phyloP scores from a whole-genome alignment of 179 eudicot species.

The Corrigiola litoralis region DNA sequence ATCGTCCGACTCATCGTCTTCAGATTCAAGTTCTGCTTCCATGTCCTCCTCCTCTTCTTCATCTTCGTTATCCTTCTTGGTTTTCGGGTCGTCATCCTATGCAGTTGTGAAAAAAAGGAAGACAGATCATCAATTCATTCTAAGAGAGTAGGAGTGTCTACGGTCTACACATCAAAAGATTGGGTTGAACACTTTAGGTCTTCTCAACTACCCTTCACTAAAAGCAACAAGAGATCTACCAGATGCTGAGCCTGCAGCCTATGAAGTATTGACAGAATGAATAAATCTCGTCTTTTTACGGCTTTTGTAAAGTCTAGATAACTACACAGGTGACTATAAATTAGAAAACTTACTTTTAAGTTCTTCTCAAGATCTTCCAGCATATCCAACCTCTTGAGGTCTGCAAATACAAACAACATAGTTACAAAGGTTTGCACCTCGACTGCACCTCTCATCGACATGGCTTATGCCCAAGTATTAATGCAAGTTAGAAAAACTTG shows the following conservation, averaged over 20 bases:
- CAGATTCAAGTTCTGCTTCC: conserved; percentile 16
- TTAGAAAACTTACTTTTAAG: conserved; percentile 19
- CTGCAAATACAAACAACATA: conserved; percentile 22
- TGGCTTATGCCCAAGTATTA: neutral
- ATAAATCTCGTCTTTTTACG: neutral
- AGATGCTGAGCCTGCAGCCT: neutral
- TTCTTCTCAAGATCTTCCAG: conserved; percentile 23
- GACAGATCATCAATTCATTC: too few relatives aligned
- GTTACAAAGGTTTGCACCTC: neutral
- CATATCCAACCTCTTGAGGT: conserved; percentile 22
- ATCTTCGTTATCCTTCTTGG: conserved; percentile 14
- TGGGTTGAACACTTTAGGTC: neutral
- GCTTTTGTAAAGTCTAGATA: neutral
- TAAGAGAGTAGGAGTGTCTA: too few relatives aligned
- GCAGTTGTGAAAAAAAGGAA: neutral
- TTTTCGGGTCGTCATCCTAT: conserved; percentile 17
- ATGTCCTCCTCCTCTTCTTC: conserved; percentile 25
- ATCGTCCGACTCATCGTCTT: conserved; percentile 13
- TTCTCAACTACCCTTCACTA: neutral
- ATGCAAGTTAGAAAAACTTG: neutral
- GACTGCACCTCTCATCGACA: neutral
- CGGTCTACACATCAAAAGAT: neutral
- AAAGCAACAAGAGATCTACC: neutral
- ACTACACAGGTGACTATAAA: neutral
- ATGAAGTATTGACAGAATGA: neutral